Evolutionary conservation across 352 stramenopile species (phyloP).

Genomic region (Albugo laibachii): DNA sequence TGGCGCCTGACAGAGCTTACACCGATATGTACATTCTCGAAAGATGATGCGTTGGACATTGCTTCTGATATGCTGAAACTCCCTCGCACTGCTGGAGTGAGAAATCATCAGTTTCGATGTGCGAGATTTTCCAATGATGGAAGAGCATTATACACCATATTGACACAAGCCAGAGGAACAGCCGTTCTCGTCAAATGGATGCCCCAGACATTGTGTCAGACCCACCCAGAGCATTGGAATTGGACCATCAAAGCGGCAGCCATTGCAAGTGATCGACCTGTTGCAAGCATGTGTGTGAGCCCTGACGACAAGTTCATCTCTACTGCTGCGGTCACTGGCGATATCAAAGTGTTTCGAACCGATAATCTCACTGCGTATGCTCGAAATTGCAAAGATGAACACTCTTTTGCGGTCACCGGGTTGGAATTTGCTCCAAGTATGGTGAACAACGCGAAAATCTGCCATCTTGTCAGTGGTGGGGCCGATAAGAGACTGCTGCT

Average conservation of each 20-base stretch:
- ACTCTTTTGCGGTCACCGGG: conserved; percentile 67
- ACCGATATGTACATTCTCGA: conserved; percentile 45
- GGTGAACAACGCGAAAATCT: conserved; percentile 14
- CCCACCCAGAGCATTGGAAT: conserved; percentile 39
- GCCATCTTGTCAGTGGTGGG: conserved; percentile 44
- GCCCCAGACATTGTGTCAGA: conserved; percentile 40
- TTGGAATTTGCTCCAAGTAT: conserved; percentile 36
- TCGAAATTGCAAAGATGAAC: conserved; percentile 27
- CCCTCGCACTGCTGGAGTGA: conserved; percentile 17
- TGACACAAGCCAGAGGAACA: conserved; percentile 50
- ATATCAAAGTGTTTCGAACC: conserved; percentile 41
- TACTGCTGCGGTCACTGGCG: conserved; percentile 42
- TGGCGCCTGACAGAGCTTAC: conserved; percentile 53
- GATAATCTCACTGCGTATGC: conserved; percentile 28
- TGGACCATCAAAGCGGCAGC: conserved; percentile 33
- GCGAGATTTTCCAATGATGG: conserved; percentile 53
- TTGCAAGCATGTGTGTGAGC: conserved; percentile 60
- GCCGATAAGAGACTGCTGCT: conserved; percentile 56
- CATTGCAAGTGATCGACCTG: conserved; percentile 44
- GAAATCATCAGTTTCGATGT: conserved; percentile 69
- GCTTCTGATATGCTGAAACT: conserved; percentile 26
- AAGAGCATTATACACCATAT: conserved; percentile 43
- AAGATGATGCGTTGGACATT: conserved; percentile 51
- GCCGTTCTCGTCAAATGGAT: conserved; percentile 70
- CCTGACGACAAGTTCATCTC: conserved; percentile 51